phyloP scores from a whole-genome alignment of 1,284 basidiomycete genomes.

The Mycena sp. region DNA sequence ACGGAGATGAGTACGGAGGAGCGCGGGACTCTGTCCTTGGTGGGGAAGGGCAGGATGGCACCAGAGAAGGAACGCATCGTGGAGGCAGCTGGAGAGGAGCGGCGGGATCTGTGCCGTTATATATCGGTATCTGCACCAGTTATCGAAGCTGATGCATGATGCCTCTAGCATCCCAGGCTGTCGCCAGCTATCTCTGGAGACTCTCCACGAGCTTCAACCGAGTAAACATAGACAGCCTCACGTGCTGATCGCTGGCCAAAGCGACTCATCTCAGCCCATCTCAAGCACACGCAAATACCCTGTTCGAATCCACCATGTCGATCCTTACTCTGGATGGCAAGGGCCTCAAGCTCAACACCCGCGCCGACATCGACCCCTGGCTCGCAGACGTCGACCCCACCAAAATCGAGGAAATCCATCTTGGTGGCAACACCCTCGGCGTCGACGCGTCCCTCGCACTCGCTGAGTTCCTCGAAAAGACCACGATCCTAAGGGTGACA shows the following conservation, averaged over 20 bases:
- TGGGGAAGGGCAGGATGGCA: conserved; percentile 25
- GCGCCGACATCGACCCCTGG: conserved; percentile 83
- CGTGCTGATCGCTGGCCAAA: no score
- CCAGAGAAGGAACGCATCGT: conserved; percentile 25
- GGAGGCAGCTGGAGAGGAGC: conserved; percentile 8
- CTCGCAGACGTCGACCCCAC: conserved; percentile 75
- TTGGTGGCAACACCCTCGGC: conserved; percentile 97
- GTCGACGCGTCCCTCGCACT: conserved; percentile 91
- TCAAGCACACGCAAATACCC: background rate
- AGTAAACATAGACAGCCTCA: no score
- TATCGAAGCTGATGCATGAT: no score
- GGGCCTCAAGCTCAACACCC: conserved; percentile 82
- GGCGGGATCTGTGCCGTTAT: no score
- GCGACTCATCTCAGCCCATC: no score
- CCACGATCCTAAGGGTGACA: conserved; percentile 76
- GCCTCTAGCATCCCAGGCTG: no score
- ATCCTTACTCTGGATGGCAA: conserved; percentile 23
- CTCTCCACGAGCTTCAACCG: no score
- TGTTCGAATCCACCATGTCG: conserved; percentile 12
- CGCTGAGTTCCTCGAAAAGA: conserved; percentile 81
- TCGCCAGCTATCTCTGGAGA: no score
- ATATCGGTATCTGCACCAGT: no score
- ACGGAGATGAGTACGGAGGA: conserved; percentile 31
- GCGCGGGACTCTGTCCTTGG: conserved; percentile 23
- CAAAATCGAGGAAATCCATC: conserved; percentile 87